Conservation (phyloP, 176 grass and related monocot genomes). For the Hordeum vulgare region MorexV3_pseudomolecules_assembly NC_058519.1:545161081-545161580, state of each 20-base stretch:
- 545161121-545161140: background rate
- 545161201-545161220: background rate
- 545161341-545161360: background rate
- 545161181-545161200: background rate
- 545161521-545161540: no score
- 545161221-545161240: background rate
- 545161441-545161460: background rate
- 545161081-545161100: background rate
- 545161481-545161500: background rate
- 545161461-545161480: background rate
- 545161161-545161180: background rate
- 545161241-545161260: background rate
- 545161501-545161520: no score
- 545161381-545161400: no score
- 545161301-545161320: background rate
- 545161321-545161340: background rate
- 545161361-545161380: background rate
- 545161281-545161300: background rate
- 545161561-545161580: no score
- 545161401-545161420: background rate
- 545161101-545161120: background rate
- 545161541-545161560: no score
- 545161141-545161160: background rate
- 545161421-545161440: background rate
- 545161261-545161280: background rate